Evolutionary conservation across 2,329 filamentous ascomycete species (phyloP).

Genomic region (Salinomyces thailandicus): DNA sequence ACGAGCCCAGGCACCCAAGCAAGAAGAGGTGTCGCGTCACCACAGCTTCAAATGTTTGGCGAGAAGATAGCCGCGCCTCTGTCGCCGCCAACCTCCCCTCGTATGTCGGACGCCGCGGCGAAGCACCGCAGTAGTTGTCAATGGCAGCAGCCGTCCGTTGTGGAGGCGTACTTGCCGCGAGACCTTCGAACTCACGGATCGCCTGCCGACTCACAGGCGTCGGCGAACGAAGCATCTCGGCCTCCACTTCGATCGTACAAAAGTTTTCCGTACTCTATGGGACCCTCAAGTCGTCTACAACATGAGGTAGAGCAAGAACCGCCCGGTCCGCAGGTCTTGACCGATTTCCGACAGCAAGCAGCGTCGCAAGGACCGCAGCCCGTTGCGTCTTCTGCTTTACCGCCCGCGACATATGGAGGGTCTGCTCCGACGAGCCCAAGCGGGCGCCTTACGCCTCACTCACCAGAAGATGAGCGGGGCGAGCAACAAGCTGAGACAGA

Average conservation of each 20-base stretch:
- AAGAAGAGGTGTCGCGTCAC: not conserved
- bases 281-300: slow-evolving; percentile 19
- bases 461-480: slow-evolving; percentile 30
- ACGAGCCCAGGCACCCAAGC: too few species aligned
- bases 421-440: slow-evolving; percentile 38
- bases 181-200: slow-evolving; percentile 1
- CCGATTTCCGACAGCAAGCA: slow-evolving; percentile 11
- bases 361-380: slow-evolving; percentile 8
- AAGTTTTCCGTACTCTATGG: slow-evolving; percentile 34
- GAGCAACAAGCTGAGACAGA: slow-evolving; percentile 31
- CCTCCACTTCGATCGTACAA: slow-evolving; percentile 34
- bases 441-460: slow-evolving; percentile 36
- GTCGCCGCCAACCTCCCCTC: slow-evolving; percentile 41
- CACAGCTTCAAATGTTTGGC: slow-evolving; percentile 6
- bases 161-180: slow-evolving; percentile 10
- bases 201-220: slow-evolving; percentile 17
- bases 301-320: slow-evolving; percentile 6
- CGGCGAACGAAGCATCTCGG: slow-evolving; percentile 1
- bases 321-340: slow-evolving; percentile 2
- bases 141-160: slow-evolving; percentile 29
- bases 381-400: slow-evolving; percentile 7
- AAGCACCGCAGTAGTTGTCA: slow-evolving; percentile 34
- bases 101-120: slow-evolving; percentile 39
- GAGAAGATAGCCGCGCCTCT: slow-evolving; percentile 30
- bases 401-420: slow-evolving; percentile 27